Base-by-base conservation (phyloP, 2,329 filamentous ascomycete genomes). In the Cyanodermella asteris region DNA sequence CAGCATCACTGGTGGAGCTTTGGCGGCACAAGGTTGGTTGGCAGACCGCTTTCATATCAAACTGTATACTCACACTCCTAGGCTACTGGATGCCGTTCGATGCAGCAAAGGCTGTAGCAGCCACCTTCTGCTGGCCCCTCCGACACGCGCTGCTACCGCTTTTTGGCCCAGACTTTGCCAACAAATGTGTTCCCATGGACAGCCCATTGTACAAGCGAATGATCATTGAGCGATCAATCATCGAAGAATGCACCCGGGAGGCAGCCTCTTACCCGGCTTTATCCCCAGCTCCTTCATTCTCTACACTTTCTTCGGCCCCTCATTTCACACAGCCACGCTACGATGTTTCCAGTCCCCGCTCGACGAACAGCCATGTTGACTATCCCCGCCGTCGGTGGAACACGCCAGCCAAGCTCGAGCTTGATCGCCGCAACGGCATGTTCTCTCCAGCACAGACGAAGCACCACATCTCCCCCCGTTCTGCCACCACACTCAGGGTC, bases 31-130 rank as follows among this genome's bases (percentile, higher is more conserved):
- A 68, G 82, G 78, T 81, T 55, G 16, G 15, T 25, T 11, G 19
- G 14, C 17, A 24, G 13, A 16, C 18, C 9, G 13, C 12, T 27
- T 21, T 24, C n/a, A 25, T 16, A 17, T 13, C 16, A 25, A n/a
- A 22, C 25, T 23, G 23, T 34, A 27, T 37, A 19, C 27, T 27
- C 24, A 28, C 17, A 31, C 21, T 34, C n/a, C n/a, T 19, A 91
- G 81, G 87, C 17, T 97, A 94, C 49, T 97, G 87, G 87, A 80
- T 94, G 64, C 84, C 84, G 3, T 94, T 72, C 39, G 54, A 66
- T 19, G 90, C 81, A 36, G 87, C 87, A 23, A 74, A 65, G 47
- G 81, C 80, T 7, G 56, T 97, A 25, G 90, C 82, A 39, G 65
- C 77, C 4, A 93, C 77, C 1, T 94, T 94, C 45, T 94, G 84